Evolutionary conservation across 768 basidiomycete species (phyloP), one percentile per base, ranked within the genome.

Genomic region (Panellus pusillus): DNA sequence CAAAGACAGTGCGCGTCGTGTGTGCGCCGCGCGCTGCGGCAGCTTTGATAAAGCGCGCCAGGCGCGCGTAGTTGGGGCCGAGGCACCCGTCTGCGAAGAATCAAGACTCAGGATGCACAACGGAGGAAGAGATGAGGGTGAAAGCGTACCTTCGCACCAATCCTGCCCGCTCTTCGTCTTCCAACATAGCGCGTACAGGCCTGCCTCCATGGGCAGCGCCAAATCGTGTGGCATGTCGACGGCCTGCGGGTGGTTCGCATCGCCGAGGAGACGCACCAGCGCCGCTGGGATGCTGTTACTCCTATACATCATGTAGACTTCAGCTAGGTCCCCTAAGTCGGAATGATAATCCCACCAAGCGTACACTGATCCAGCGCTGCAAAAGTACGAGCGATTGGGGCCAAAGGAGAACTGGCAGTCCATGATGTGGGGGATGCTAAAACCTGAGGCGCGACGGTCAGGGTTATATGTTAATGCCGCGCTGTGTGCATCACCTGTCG

Each of bases 1-100:
- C 57, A 19, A 58, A 58, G 17, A 53, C 47, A 11, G 52, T 58
- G 28, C 31, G 57, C 13, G 24, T 53, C 4, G 57, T 53, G 27
- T 50, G 43, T 9, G 13, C 31, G 35, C 47, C 48, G 6, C 18
- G 44, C 1, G 43, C 27, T 5, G 51, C 47, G 24, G 44, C 39
- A 11, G 13, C 36, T 27, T 42, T 41, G 36, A 58, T 50, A 32
- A 58, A 58, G 14, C 47, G 51, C 4, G 52, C 51, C 1, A 58
- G 48, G 14, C 57, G 57, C 2, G 15, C 27, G 31, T 58, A 58
- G 8, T 31, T 8, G 0, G 56, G 41, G 4, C 51, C 47, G n/a
- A 58, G 17, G n/a, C 37, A 46, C 6, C 39, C 42, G 20, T 49
- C 56, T 58, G n/a, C 27, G 13, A 9, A 15, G 28, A 13, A 17